These are phyloP conservation scores for Fusarium austroafricanum DNA, from an alignment of 2,329 filamentous ascomycete species.

Conservation along the genomic window DNA sequence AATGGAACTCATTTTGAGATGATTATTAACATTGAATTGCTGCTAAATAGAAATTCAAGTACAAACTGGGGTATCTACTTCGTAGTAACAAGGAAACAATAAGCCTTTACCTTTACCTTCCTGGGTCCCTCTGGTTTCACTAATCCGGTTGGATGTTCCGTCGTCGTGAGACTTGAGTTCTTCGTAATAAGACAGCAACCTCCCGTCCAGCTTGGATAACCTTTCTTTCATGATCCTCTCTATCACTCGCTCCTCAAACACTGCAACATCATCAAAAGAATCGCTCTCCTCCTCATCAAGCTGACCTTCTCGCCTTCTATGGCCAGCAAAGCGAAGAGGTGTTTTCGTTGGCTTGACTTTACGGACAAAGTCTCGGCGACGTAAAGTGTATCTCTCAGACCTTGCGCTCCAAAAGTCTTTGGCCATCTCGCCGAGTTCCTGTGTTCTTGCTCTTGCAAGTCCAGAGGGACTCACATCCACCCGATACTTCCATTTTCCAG, in stretches of 20 bases:
- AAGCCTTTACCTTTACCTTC: slow-evolving; percentile 8
- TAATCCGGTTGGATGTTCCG: not conserved
- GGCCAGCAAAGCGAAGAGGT: slow-evolving; percentile 13
- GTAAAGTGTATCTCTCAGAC: slow-evolving; percentile 5
- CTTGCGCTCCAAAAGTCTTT: slow-evolving; percentile 30
- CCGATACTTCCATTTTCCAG: slow-evolving; percentile 5
- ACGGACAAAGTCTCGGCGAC: slow-evolving; percentile 16
- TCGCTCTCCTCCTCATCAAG: slow-evolving; percentile 22
- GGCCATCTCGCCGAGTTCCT: slow-evolving; percentile 22
- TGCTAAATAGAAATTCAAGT: not conserved
- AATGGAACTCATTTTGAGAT: not conserved
- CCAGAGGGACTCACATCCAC: not conserved
- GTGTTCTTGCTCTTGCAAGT: not conserved
- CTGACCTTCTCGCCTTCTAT: not conserved
- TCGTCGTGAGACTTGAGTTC: not conserved
- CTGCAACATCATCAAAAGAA: slow-evolving; percentile 8
- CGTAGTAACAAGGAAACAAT: slow-evolving; percentile 22
- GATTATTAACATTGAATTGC: not conserved
- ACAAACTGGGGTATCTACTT: slow-evolving; percentile 18
- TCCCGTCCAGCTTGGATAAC: not conserved
- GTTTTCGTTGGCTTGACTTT: slow-evolving; percentile 8
- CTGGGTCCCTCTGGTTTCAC: not conserved
- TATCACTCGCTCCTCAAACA: not conserved
- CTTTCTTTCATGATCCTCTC: not conserved
- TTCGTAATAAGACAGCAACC: not conserved